Evolutionary conservation across 129 eudicot species (phyloP).

Genomic region (Flaveria trinervia): DNA sequence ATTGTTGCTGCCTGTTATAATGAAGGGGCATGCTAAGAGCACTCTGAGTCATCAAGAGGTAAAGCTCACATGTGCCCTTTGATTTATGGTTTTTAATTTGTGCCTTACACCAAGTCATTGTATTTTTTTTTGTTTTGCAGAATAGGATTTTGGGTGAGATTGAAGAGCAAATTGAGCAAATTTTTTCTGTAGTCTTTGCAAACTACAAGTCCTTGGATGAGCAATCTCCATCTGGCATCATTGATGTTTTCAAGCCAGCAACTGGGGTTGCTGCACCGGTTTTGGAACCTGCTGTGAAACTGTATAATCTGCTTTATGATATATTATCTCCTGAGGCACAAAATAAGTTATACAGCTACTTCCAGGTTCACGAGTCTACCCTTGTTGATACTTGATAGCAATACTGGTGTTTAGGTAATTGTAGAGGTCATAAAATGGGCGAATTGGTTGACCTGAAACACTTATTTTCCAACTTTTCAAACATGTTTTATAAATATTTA

Average conservation of each 20-base stretch:
- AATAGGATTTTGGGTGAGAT: slow-evolving; percentile 78
- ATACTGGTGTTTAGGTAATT: neutral
- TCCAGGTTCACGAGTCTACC: slow-evolving; percentile 53
- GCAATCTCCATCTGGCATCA: slow-evolving; percentile 60
- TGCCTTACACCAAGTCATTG: slow-evolving; percentile 1
- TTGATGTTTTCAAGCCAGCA: slow-evolving; percentile 72
- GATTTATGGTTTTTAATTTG: slow-evolving; percentile 3
- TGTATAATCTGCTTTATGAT: slow-evolving; percentile 78
- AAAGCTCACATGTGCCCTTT: slow-evolving; percentile 21
- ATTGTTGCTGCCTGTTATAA: slow-evolving; percentile 61
- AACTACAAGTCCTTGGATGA: slow-evolving; percentile 82
- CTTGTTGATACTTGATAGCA: neutral
- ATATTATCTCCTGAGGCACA: slow-evolving; percentile 82
- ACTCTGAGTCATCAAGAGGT: slow-evolving; percentile 92
- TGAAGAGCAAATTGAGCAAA: slow-evolving; percentile 72
- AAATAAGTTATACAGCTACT: slow-evolving; percentile 64
- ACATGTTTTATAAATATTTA: neutral
- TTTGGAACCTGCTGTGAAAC: slow-evolving; percentile 72
- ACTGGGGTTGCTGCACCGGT: slow-evolving; percentile 70
- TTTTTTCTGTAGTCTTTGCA: slow-evolving; percentile 63
- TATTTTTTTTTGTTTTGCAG: slow-evolving; percentile 37
- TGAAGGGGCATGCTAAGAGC: slow-evolving; percentile 62
- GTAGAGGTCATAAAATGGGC: slow-evolving; percentile 10
- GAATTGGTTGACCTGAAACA: neutral
- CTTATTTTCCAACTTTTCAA: neutral